Evolutionary conservation across 2,329 filamentous ascomycete genomes (phyloP).

Genomic region (Fusarium armeniacum): DNA sequence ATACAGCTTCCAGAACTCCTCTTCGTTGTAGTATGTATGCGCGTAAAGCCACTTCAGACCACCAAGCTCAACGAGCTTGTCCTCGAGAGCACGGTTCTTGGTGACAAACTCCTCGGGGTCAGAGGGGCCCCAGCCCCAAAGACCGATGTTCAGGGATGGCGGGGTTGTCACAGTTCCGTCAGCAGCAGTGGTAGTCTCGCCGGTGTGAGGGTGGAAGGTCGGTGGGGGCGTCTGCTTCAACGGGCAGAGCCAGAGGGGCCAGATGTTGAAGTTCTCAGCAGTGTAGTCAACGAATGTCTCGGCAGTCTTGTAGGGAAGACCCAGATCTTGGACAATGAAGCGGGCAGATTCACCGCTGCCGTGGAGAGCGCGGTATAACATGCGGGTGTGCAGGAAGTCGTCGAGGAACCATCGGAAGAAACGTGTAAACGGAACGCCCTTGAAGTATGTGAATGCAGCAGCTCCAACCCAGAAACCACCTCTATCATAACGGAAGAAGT

Average conservation of each 20-base stretch:
- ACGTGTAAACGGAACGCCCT: constrained; percentile 72
- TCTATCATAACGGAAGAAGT: constrained; percentile 82
- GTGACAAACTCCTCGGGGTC: constrained; percentile 71
- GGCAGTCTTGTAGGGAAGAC: constrained; percentile 66
- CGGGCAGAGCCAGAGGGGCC: constrained; percentile 73
- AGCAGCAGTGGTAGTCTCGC: constrained; percentile 49
- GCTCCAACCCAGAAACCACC: constrained; percentile 81
- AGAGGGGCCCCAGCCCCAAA: constrained; percentile 83
- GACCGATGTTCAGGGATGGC: constrained; percentile 73
- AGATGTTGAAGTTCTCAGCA: constrained; percentile 64
- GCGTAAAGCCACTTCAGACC: constrained; percentile 92
- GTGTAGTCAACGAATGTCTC: constrained; percentile 70
- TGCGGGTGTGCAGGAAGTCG: constrained; percentile 79
- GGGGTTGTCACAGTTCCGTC: constrained; percentile 43
- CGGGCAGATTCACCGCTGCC: constrained; percentile 73
- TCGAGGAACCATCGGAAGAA: constrained; percentile 77
- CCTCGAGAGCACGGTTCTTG: constrained; percentile 79
- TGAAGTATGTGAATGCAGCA: constrained; percentile 77
- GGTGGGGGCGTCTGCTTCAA: constrained; percentile 63
- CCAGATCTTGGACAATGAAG: constrained; percentile 78
- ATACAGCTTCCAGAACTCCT: constrained; percentile 78
- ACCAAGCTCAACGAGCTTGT: constrained; percentile 75
- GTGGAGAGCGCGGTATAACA: constrained; percentile 80
- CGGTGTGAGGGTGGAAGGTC: constrained; percentile 69
- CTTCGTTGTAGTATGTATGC: constrained; percentile 83